Conservation (phyloP, 78 protist genomes). For the Dictyostelium brefeldianum region DNA sequence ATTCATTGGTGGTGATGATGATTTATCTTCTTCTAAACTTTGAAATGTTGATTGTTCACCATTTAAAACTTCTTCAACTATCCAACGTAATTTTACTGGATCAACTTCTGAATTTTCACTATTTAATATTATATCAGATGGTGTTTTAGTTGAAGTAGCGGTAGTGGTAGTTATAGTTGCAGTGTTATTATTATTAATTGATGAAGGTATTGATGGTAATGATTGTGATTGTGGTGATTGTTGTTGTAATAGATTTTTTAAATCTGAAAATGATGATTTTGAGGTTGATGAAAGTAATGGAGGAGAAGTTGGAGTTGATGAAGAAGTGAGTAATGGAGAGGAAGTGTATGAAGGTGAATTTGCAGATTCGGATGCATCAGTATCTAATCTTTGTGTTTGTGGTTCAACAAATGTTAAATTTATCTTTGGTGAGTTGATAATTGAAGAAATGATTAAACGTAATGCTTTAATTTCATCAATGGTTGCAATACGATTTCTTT, state of each 20-base stretch:
- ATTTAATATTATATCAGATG: neutral
- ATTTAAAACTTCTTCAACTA: conserved; percentile 51
- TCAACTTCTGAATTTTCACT: conserved; percentile 11
- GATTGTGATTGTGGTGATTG: neutral
- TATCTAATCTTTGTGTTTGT: too few species aligned
- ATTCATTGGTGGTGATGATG: neutral
- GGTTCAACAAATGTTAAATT: conserved; percentile 37
- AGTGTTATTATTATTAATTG: neutral
- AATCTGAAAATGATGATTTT: neutral
- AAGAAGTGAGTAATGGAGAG: neutral
- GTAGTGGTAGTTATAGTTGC: neutral
- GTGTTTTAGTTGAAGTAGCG: neutral
- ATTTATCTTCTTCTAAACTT: neutral
- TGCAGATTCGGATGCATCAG: neutral
- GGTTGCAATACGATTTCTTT: conserved; percentile 13
- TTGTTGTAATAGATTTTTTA: conserved; percentile 1
- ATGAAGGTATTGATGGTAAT: neutral
- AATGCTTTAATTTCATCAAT: conserved; percentile 7
- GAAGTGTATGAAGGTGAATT: neutral
- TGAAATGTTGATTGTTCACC: neutral
- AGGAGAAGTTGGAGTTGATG: neutral
- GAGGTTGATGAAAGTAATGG: neutral
- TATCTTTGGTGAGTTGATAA: conserved; percentile 26
- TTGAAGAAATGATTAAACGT: neutral
- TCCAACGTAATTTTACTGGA: conserved; percentile 30